These are phyloP conservation scores for Sugiyamaella castrensis DNA, from an alignment of 1,139 yeast species.

Conservation along the genomic window DNA sequence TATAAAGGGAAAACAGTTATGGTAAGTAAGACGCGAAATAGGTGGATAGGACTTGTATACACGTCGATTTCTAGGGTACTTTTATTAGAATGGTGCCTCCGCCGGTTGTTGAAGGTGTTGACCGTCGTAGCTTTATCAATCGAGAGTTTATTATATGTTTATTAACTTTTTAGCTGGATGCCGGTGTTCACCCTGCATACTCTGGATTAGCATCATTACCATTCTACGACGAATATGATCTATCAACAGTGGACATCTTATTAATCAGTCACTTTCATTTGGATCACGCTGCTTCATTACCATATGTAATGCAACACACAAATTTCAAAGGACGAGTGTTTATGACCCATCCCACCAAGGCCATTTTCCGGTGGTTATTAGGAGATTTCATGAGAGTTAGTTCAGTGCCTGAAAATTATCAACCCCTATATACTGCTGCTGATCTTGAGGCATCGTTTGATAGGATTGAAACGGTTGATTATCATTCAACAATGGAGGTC, in stretches of 20 bases:
- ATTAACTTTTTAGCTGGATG: slow-evolving; percentile 52
- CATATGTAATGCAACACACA: slow-evolving; percentile 97
- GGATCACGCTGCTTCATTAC: slow-evolving; percentile 96
- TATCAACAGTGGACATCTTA: slow-evolving; percentile 79
- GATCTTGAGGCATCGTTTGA: slow-evolving; percentile 87
- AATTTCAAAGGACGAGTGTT: slow-evolving; percentile 91
- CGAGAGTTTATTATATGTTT: background rate
- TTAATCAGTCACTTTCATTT: slow-evolving; percentile 92
- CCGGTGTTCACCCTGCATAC: slow-evolving; percentile 97
- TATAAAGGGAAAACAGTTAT: slow-evolving; percentile 94
- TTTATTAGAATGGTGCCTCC: too few species aligned
- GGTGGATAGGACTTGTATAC: too few species aligned
- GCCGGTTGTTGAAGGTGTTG: too few species aligned
- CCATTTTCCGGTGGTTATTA: slow-evolving; percentile 90
- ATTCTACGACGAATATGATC: slow-evolving; percentile 90
- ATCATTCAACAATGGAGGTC: slow-evolving; percentile 91
- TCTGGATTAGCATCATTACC: slow-evolving; percentile 90
- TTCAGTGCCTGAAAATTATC: slow-evolving; percentile 44
- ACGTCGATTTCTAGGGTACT: too few species aligned
- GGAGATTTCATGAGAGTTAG: slow-evolving; percentile 95
- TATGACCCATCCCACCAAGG: slow-evolving; percentile 99
- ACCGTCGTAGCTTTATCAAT: too few species aligned
- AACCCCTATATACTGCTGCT: slow-evolving; percentile 75
- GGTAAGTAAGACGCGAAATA: slow-evolving; percentile 41
- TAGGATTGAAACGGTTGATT: slow-evolving; percentile 87